Percentiles rank a stretch among this genome's conserved stretches.
Conservation (phyloP, 2,329 filamentous ascomycete genomes). For the Penicillium griseofulvum region DNA sequence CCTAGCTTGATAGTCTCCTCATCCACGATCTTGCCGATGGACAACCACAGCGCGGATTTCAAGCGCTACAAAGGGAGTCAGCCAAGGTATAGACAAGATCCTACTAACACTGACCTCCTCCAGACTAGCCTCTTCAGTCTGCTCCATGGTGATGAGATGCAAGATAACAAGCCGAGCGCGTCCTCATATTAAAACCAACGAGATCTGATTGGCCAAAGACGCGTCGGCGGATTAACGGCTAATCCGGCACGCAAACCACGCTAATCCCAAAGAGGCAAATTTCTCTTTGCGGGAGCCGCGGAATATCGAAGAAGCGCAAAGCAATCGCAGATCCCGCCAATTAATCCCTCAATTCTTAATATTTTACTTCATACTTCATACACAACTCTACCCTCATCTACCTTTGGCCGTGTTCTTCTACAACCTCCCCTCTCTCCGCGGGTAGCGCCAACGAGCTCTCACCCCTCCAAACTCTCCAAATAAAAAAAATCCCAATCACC, state of each 20-base stretch:
- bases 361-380: no score
- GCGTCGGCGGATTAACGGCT: conserved; percentile 19
- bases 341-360: conserved; percentile 5
- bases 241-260: conserved; percentile 8
- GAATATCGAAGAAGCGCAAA: conserved; percentile 12
- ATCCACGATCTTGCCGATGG: conserved; percentile 83
- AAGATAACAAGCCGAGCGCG: conserved; percentile 9
- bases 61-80: conserved; percentile 57
- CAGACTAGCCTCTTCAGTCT: conserved; percentile 30
- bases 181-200: conserved; percentile 7
- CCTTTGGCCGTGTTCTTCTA: not conserved
- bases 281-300: conserved; percentile 6
- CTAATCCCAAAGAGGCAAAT: not conserved
- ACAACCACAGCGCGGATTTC: conserved; percentile 81
- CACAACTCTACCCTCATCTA: not conserved
- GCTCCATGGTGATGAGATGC: conserved; percentile 22
- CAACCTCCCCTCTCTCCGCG: not conserved
- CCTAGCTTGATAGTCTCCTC: conserved; percentile 71
- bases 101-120: conserved; percentile 31
- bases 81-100: not conserved
- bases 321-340: conserved; percentile 4
- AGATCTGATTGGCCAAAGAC: conserved; percentile 21
- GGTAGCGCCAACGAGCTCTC: not conserved
- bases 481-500: conserved; percentile 4
- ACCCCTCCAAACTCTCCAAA: not conserved